Evolutionary conservation across 805 yeast genomes (phyloP), one percentile per base, ranked within the genome.

Genomic region (Saccharomycopsis fermentans): DNA sequence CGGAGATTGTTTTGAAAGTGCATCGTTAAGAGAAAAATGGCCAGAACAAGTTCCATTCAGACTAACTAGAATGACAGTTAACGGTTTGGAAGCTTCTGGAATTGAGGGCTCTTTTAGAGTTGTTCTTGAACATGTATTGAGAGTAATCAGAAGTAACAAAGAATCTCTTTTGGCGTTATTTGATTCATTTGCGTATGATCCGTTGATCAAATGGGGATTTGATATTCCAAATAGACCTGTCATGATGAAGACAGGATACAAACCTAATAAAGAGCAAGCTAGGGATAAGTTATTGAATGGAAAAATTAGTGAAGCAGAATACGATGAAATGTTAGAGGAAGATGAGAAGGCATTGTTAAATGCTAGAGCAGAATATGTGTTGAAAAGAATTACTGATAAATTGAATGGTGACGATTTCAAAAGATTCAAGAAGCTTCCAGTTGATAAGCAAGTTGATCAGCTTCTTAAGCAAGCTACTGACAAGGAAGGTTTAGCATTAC

Each of bases 1-100:
- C 72, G 99, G 99, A 64, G 99, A 94, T 70, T 94, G 99, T 79
- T 94, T 94, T 68, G 99, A 94, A 70, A 97, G 98, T 1, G 99
- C 99, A 0, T 90, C 92, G 55, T 73, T 94, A 61, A 81, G 99
- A 64, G 99, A 95, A 65, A 94, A 94, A 69, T 95, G 87, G 70
- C 99, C 99, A 0, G 99, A 94, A 67, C 92, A 91, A 70, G 99
- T 94, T 26, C 99, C 99, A 6, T 94, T 94, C 75, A 80, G 99
- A 70, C 78, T 94, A 59, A 94, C 99, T 0, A 78, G 99, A 71
- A 94, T 94, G 99, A 77, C 95, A 63, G 90, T 95, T 24, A 90
- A 90, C 70, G 99, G 98, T 0, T 92, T 94, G 97, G 99, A 95
- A 70, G 98, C 94, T 2, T 87, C 96, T 72, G 99, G 99, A 6